phyloP scores from a whole-genome alignment of 129 eudicot species.

The Erigeron canadensis region DNA sequence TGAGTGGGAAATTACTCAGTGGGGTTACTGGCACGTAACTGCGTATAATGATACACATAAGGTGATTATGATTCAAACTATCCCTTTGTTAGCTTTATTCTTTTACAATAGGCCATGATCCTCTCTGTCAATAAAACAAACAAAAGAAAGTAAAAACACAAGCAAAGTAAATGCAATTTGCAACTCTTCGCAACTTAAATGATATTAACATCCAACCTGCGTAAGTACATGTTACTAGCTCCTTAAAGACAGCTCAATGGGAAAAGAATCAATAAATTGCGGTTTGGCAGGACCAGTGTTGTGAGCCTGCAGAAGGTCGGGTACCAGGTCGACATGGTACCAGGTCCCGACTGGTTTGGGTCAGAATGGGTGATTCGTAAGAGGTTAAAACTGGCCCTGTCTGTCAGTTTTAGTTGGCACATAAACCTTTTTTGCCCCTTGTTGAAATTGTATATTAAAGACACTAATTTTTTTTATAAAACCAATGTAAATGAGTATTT shows the following conservation, averaged over 20 bases:
- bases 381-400: background rate
- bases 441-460: background rate
- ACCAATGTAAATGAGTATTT: background rate
- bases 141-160: background rate
- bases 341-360: background rate
- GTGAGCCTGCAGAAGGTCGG: background rate
- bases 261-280: background rate
- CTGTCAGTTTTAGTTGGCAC: background rate
- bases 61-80: conserved; percentile 37
- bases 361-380: background rate
- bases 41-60: conserved; percentile 71
- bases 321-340: background rate
- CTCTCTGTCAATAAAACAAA: conserved; percentile 4
- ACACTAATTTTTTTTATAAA: background rate
- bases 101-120: conserved; percentile 14
- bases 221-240: conserved; percentile 1
- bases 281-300: background rate
- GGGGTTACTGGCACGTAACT: conserved; percentile 84
- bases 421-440: conserved; percentile 7
- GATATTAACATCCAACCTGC: background rate
- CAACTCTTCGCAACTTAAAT: background rate
- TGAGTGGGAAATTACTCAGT: conserved; percentile 79
- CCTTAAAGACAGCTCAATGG: background rate
- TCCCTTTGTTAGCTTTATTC: background rate
- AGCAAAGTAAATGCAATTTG: background rate